A percentile compares a stretch with the other conserved stretches of the same genome.
These are phyloP conservation scores for Paraphaeosphaeria sporulosa DNA, from an alignment of 2,329 filamentous ascomycete genomes.

Conservation along the genomic window DNA sequence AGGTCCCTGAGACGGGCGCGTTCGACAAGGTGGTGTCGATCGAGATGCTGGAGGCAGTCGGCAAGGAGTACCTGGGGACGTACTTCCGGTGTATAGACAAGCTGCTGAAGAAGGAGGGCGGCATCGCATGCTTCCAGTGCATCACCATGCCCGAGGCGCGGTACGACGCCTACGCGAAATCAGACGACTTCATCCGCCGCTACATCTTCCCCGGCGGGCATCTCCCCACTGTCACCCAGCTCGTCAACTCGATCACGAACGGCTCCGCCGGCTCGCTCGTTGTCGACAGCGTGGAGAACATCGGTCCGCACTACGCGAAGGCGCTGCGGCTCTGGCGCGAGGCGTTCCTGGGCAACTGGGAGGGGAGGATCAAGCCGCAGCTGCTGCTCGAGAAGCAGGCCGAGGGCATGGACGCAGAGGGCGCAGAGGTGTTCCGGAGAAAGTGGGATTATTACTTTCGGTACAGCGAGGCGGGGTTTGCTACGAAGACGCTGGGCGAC, in stretches of 20 bases:
- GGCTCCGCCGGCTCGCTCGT: conserved; percentile 69
- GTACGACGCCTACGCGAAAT: conserved; percentile 70
- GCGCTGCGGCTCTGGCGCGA: conserved; percentile 74
- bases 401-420: conserved; percentile 69
- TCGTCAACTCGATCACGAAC: conserved; percentile 68
- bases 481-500: conserved; percentile 75
- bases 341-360: conserved; percentile 69
- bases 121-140: conserved; percentile 76
- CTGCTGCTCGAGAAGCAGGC: conserved; percentile 64
- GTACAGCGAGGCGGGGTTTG: conserved; percentile 77
- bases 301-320: conserved; percentile 76
- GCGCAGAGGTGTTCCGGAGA: conserved; percentile 70
- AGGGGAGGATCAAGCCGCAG: conserved; percentile 66
- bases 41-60: conserved; percentile 80
- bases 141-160: conserved; percentile 77
- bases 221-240: conserved; percentile 70
- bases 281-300: conserved; percentile 73
- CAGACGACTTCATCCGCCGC: conserved; percentile 76
- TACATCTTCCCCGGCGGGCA: conserved; percentile 84
- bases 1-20: conserved; percentile 54
- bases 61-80: conserved; percentile 69
- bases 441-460: conserved; percentile 83
- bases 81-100: conserved; percentile 72
- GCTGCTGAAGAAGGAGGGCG: conserved; percentile 70
- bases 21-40: conserved; percentile 79